Conservation (phyloP, 257 asterid genomes). For the Misopates orontium region DNA sequence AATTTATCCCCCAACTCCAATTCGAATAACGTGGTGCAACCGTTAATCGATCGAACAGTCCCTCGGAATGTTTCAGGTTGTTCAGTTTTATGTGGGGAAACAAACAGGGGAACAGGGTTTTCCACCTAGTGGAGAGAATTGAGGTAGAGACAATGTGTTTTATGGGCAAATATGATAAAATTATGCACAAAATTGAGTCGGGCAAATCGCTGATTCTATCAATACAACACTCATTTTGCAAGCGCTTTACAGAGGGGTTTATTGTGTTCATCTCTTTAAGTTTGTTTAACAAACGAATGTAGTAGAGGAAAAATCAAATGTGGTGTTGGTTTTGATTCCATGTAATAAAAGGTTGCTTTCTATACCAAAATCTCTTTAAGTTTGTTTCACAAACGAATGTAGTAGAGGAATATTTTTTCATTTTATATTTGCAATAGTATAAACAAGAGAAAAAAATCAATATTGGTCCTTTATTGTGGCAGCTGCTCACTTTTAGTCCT, state of each 20-base stretch:
- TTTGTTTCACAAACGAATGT: no score
- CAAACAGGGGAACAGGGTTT: not conserved
- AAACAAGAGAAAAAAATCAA: no score
- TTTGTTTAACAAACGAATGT: not conserved
- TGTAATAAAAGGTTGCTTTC: no score
- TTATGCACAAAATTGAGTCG: not conserved
- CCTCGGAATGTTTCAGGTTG: not conserved
- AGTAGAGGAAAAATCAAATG: not conserved
- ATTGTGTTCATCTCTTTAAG: not conserved
- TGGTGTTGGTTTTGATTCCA: not conserved
- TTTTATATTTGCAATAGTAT: no score
- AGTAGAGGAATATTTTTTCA: no score
- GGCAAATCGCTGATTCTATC: not conserved
- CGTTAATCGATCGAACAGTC: not conserved
- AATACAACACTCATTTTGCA: not conserved
- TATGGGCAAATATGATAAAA: conserved; percentile 1
- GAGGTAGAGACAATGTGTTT: not conserved
- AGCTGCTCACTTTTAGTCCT: no score
- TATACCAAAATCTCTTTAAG: no score
- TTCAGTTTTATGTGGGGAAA: not conserved
- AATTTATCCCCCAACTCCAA: not conserved
- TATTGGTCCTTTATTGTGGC: no score
- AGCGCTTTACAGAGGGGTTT: not conserved
- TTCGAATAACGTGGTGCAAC: not conserved
- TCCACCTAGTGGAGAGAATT: not conserved